phyloP scores from a whole-genome alignment of 2,329 filamentous ascomycete genomes.

The Davidsoniella virescens region DNA sequence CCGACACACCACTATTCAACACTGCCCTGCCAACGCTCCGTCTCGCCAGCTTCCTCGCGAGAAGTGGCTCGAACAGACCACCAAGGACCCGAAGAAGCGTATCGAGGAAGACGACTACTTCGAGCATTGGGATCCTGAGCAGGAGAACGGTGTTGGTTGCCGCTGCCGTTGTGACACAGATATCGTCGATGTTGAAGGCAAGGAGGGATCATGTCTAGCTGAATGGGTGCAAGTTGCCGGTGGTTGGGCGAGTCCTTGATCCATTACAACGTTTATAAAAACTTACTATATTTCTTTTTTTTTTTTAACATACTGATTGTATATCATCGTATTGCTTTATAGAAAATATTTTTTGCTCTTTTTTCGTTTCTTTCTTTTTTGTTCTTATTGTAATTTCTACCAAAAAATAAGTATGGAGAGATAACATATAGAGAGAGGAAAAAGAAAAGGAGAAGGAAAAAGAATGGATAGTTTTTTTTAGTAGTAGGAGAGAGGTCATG shows the following conservation, averaged over 20 bases:
- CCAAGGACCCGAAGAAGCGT: conserved; percentile 63
- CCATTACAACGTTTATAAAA: neutral
- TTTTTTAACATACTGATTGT: neutral
- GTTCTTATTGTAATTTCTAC: neutral
- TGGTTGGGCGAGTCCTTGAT: conserved; percentile 51
- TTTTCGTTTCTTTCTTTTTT: neutral
- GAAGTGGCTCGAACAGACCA: conserved; percentile 71
- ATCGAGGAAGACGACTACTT: conserved; percentile 93
- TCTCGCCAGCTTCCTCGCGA: conserved; percentile 66
- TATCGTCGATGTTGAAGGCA: conserved; percentile 93
- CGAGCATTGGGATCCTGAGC: conserved; percentile 70
- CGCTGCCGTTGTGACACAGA: conserved; percentile 94
- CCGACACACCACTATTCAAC: conserved; percentile 94
- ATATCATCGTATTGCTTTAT: neutral
- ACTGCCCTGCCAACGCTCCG: conserved; percentile 91
- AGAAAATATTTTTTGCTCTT: neutral
- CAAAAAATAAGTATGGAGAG: too few relatives aligned
- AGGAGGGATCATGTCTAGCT: conserved; percentile 82
- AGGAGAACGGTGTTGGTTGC: conserved; percentile 94
- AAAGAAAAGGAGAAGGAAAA: neutral
- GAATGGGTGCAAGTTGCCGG: conserved; percentile 97
- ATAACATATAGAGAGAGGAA: neutral
- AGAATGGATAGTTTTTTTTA: neutral
- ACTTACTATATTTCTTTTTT: conserved; percentile 2
- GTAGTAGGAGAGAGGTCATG: neutral